Base-by-base conservation (phyloP, 345 rosid species). In the Laguncularia racemosa region DNA sequence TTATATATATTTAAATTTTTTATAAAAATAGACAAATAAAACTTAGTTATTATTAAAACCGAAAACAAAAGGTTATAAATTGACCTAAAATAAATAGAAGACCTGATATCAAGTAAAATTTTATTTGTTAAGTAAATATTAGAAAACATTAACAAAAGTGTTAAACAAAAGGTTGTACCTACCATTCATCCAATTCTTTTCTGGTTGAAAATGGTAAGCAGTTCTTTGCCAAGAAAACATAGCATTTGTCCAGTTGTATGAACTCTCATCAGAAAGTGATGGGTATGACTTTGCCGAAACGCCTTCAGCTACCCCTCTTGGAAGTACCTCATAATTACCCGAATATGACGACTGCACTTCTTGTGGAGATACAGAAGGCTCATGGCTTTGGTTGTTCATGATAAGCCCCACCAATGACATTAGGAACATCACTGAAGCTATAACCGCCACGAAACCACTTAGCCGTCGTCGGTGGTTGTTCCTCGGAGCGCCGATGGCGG, bases 141-240 rank as follows among this genome's bases (percentile, higher is more conserved):
- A 33, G 12, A 45, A 10, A 21, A 15, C 16, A 28, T 59, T 59
- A 46, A 48, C 17, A 40, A 16, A 6, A 57, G 47, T 5, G 4
- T 16, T n/a, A 46, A 14, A 38, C 20, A 20, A 10, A 16, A 53
- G 20, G 55, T 47, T 56, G 60, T 44, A 57, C 81, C 69, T 80
- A 93, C 99, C 99, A 66, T 93, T 93, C 97, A 89, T 93, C 99
- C 99, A 93, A 60, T 93, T 89, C 55, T 69, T 76, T 51, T 71
- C 58, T 3, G 99, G 99, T 59, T 89, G 99, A 61, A 89, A 93
- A 53, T 93, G 99, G 66, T 56, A 93, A 58, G 92, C 78, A 21
- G 96, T 85, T 68, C 96, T 69, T 62, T 93, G 99, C 97, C 97
- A 93, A 9, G 84, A 60, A 67, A 86, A 65, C 97, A 86, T 82